Percentiles rank a stretch among this genome's conserved stretches.
phyloP scores from a whole-genome alignment of 169 alveolate species.

The Plasmodium gonderi region DNA sequence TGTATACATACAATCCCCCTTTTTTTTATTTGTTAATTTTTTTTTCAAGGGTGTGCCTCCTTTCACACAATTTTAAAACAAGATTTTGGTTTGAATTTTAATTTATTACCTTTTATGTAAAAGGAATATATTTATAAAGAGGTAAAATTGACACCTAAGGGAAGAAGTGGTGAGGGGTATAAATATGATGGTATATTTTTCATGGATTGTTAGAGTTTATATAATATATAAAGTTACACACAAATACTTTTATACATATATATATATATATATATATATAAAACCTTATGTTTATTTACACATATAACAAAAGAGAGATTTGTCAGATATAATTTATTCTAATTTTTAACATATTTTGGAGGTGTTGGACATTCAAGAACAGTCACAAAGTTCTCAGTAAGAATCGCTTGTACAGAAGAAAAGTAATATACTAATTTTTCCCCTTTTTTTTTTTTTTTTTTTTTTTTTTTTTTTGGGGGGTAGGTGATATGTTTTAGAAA shows the following conservation, averaged over 20 bases:
- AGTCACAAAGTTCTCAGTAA: not conserved
- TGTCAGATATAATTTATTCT: not conserved
- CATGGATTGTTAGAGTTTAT: not conserved
- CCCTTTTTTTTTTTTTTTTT: not conserved
- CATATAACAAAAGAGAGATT: not conserved
- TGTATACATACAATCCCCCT: not conserved
- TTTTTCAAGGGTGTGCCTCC: not conserved
- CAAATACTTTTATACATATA: not conserved
- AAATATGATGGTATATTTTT: too few species aligned
- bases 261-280: not conserved
- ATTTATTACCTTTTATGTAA: not conserved
- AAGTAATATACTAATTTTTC: not conserved
- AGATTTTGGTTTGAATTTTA: not conserved
- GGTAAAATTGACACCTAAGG: not conserved
- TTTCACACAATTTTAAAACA: constrained; percentile 2
- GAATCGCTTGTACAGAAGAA: not conserved
- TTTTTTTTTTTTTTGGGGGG: not conserved
- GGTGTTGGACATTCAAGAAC: not conserved
- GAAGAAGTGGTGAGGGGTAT: too few species aligned
- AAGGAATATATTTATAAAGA: not conserved
- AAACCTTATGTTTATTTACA: not conserved
- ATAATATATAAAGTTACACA: not conserved
- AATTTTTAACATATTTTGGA: not conserved
- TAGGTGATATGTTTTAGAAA: constrained; percentile 63
- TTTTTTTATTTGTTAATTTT: constrained; percentile 12